Percentiles rank a stretch among this genome's conserved stretches.
Evolutionary conservation across 805 yeast species (phyloP).

Genomic region (Schwanniomyces pseudopolymorphus): DNA sequence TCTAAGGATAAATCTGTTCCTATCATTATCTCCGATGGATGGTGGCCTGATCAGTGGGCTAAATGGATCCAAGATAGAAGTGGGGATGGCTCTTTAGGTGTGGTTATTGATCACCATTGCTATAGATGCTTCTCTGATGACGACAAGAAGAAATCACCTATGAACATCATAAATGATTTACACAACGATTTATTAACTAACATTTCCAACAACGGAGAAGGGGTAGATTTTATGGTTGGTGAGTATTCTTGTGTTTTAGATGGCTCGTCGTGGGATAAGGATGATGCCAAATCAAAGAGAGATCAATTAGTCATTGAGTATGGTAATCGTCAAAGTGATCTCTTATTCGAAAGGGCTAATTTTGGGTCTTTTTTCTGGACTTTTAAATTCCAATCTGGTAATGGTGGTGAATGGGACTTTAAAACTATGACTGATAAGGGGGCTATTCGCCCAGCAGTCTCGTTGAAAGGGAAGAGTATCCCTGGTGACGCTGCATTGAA

Average conservation of each 20-base stretch:
- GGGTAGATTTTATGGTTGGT: constrained; percentile 77
- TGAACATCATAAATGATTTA: constrained; percentile 60
- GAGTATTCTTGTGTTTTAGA: constrained; percentile 90
- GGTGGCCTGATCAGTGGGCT: constrained; percentile 85
- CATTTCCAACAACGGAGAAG: constrained; percentile 39
- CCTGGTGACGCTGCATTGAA: constrained; percentile 46
- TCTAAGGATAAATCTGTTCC: constrained; percentile 58
- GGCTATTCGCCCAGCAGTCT: constrained; percentile 29
- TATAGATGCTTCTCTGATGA: constrained; percentile 82
- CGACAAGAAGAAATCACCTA: constrained; percentile 67
- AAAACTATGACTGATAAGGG: constrained; percentile 70
- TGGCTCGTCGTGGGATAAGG: constrained; percentile 67
- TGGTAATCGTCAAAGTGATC: constrained; percentile 54
- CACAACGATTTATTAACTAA: constrained; percentile 49
- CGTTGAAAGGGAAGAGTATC: constrained; percentile 19
- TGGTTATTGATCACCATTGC: constrained; percentile 80
- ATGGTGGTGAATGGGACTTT: constrained; percentile 97
- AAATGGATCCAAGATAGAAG: constrained; percentile 54
- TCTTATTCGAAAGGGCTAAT: constrained; percentile 53
- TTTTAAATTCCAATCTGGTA: constrained; percentile 78
- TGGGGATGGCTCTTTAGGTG: constrained; percentile 46
- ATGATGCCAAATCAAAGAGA: constrained; percentile 42
- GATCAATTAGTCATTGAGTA: constrained; percentile 56
- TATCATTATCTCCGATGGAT: constrained; percentile 84
- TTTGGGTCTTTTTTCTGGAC: constrained; percentile 92